These are phyloP conservation scores for Flaveria robusta DNA, from an alignment of 129 eudicot genomes.

Conservation along the genomic window DNA sequence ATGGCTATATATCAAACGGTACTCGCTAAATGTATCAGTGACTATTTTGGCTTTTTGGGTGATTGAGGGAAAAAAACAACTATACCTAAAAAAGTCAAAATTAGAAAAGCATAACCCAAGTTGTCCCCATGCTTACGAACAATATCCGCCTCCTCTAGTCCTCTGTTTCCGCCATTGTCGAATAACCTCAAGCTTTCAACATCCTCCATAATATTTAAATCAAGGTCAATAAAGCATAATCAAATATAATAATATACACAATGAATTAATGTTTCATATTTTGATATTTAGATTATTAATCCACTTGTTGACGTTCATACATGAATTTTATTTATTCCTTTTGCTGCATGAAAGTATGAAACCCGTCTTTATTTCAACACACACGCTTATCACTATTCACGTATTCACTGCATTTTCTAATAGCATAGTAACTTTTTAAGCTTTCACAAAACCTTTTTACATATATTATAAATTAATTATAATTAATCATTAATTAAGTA, in stretches of 20 bases:
- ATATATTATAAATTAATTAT: not conserved
- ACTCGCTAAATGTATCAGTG: too few relatives aligned
- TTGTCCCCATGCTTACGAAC: slow-evolving; percentile 15
- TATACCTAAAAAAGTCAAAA: not conserved
- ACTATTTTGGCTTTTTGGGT: too few relatives aligned
- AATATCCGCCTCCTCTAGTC: not conserved
- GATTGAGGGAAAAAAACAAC: too few relatives aligned
- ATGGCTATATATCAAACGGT: too few relatives aligned
- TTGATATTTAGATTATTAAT: not conserved
- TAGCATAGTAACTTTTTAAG: not conserved
- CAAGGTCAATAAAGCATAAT: slow-evolving; percentile 14
- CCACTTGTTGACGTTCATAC: slow-evolving; percentile 19
- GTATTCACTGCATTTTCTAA: not conserved
- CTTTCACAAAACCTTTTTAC: not conserved
- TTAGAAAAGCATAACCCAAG: not conserved
- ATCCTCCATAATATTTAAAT: slow-evolving; percentile 9
- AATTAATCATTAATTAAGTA: too few relatives aligned
- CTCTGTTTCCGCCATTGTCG: slow-evolving; percentile 9
- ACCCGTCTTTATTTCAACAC: not conserved
- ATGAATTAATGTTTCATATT: too few relatives aligned
- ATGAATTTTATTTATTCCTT: not conserved
- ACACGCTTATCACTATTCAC: not conserved
- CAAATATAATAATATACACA: not conserved
- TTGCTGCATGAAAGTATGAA: too few relatives aligned
- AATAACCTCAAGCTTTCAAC: slow-evolving; percentile 22